phyloP scores from a whole-genome alignment of 352 stramenopile genomes.

The Globisporangium cystogenes region DNA sequence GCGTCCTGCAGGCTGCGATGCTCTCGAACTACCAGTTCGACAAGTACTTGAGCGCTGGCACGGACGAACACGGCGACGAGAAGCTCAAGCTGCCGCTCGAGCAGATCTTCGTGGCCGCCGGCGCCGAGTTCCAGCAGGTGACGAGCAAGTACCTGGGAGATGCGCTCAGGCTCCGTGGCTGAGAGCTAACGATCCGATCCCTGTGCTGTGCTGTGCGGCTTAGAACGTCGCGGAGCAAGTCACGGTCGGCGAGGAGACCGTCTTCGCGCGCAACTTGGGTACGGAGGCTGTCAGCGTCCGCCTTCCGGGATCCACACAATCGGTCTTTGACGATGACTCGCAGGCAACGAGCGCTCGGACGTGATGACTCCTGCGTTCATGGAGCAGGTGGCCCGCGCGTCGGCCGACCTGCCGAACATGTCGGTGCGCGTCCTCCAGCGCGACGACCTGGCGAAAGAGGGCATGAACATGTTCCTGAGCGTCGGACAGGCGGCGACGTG shows the following conservation, averaged over 20 bases:
- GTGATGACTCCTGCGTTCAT: slow-evolving; percentile 79
- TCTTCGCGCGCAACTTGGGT: slow-evolving; percentile 79
- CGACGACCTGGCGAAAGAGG: slow-evolving; percentile 66
- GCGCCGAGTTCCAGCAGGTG: slow-evolving; percentile 53
- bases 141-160: background rate
- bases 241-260: slow-evolving; percentile 70
- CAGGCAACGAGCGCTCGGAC: slow-evolving; percentile 69
- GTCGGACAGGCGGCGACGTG: slow-evolving; percentile 71
- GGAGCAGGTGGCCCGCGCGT: slow-evolving; percentile 63
- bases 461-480: slow-evolving; percentile 84
- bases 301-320: too few relatives aligned
- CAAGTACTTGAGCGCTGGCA: slow-evolving; percentile 61
- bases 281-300: too few relatives aligned
- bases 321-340: background rate
- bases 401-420: slow-evolving; percentile 72
- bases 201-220: background rate
- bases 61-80: slow-evolving; percentile 50
- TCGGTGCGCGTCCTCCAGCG: slow-evolving; percentile 72
- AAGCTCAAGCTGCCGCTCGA: slow-evolving; percentile 66
- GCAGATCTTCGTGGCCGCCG: slow-evolving; percentile 53
- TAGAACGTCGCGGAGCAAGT: slow-evolving; percentile 60
- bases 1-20: slow-evolving; percentile 41
- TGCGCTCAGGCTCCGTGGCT: too few relatives aligned
- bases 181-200: too few relatives aligned
- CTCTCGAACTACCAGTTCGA: slow-evolving; percentile 88